A percentile compares a stretch with the other conserved stretches of the same genome.
Evolutionary conservation across 257 asterid species (phyloP).

Genomic region (Osmanthus fragrans): DNA sequence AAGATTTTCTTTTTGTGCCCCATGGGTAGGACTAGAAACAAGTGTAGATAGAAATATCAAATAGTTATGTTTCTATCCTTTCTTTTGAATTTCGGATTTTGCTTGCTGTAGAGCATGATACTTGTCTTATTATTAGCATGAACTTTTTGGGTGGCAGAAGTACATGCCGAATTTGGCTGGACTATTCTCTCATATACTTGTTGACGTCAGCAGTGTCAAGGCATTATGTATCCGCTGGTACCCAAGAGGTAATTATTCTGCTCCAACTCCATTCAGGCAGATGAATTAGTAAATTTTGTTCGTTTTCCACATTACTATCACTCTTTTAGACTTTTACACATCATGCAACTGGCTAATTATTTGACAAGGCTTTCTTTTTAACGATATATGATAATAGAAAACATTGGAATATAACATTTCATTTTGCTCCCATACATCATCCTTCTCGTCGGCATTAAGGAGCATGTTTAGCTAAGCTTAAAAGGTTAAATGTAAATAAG

Average conservation of each 20-base stretch:
- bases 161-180: conserved; percentile 95
- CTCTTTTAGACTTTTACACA: not conserved
- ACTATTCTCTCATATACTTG: conserved; percentile 85
- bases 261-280: conserved; percentile 22
- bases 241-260: conserved; percentile 66
- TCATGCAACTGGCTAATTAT: not conserved
- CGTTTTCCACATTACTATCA: not conserved
- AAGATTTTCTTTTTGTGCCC: not conserved
- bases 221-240: conserved; percentile 88
- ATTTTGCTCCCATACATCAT: not conserved
- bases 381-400: not conserved
- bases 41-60: not conserved
- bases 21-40: not conserved
- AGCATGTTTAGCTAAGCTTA: not conserved
- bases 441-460: not conserved
- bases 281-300: not conserved
- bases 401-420: not conserved
- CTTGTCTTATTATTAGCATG: not conserved
- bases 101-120: not conserved
- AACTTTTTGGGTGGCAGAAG: conserved; percentile 51
- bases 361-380: not conserved
- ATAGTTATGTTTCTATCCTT: not conserved
- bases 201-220: conserved; percentile 90
- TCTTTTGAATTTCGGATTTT: not conserved
- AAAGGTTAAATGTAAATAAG: not conserved